phyloP scores from a whole-genome alignment of 2,329 filamentous ascomycete genomes.

The Penicillium nordicum region DNA sequence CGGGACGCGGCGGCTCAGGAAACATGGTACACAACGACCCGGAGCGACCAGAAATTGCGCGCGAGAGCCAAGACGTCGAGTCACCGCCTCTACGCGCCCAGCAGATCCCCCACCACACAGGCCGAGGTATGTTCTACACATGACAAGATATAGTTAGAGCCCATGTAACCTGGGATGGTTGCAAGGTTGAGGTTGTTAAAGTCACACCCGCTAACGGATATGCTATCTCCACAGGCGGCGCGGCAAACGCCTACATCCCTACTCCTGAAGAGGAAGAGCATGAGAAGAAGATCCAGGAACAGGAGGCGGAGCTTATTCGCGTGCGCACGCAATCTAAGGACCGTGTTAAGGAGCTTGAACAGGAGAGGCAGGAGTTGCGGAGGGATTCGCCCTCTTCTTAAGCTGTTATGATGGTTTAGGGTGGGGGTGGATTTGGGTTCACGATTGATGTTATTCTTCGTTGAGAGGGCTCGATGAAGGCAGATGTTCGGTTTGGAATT shows the following conservation, averaged over 20 bases:
- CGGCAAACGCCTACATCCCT: conserved; percentile 37
- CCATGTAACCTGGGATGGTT: neutral
- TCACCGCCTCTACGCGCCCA: conserved; percentile 43
- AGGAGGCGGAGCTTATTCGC: conserved; percentile 35
- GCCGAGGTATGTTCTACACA: conserved; percentile 38
- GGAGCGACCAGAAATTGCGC: conserved; percentile 62
- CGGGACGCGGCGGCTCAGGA: conserved; percentile 80
- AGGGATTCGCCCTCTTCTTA: conserved; percentile 6
- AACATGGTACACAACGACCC: conserved; percentile 82
- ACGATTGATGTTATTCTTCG: neutral
- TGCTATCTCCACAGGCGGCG: conserved; percentile 27
- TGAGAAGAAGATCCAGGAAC: conserved; percentile 30
- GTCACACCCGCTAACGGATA: neutral
- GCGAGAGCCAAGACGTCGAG: conserved; percentile 78
- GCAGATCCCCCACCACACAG: conserved; percentile 41
- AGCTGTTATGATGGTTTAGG: neutral
- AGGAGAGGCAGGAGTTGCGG: conserved; percentile 20
- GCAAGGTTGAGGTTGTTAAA: no score
- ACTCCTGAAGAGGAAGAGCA: conserved; percentile 22
- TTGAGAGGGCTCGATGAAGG: neutral
- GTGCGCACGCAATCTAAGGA: conserved; percentile 30
- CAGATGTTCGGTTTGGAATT: neutral
- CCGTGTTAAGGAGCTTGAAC: conserved; percentile 27
- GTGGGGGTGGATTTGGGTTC: neutral
- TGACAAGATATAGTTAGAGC: neutral